Conservation (phyloP, 2,329 filamentous ascomycete species). For the Curvularia sp. region DNA sequence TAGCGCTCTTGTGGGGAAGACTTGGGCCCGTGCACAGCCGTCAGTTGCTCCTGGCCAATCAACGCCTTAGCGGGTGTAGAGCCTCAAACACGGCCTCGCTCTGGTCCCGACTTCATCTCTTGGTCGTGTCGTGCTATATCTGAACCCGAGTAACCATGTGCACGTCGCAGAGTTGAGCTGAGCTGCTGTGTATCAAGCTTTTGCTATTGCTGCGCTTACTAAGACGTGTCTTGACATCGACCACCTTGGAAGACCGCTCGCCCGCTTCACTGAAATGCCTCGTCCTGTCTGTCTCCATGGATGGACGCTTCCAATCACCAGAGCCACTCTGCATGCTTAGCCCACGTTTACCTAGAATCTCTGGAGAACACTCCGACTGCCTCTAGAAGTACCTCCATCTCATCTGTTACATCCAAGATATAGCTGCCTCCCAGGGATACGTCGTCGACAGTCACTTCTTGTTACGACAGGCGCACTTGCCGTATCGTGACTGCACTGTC, state of each 20-base stretch:
- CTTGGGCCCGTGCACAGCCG: slow-evolving; percentile 2
- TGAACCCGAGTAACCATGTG: background rate
- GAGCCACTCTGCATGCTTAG: background rate
- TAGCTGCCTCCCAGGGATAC: background rate
- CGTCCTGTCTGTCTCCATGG: background rate
- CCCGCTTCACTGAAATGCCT: background rate
- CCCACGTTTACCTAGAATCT: background rate
- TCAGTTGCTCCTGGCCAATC: slow-evolving; percentile 38
- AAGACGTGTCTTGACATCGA: background rate
- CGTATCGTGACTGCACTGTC: background rate
- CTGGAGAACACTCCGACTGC: background rate
- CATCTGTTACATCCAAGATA: background rate
- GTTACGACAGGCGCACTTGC: background rate
- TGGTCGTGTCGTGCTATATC: slow-evolving; percentile 4
- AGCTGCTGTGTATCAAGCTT: too few species aligned
- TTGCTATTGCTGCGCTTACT: background rate
- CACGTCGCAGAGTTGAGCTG: too few species aligned
- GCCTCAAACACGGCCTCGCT: slow-evolving; percentile 30
- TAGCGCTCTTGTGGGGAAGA: slow-evolving; percentile 35
- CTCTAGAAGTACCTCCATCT: background rate
- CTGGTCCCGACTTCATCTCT: slow-evolving; percentile 34
- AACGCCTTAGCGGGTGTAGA: slow-evolving; percentile 23
- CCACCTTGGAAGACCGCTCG: background rate
- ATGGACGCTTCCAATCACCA: background rate
- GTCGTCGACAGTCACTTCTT: background rate